Evolutionary conservation across 1,139 yeast genomes (phyloP).

Genomic region (Saccharomyces hybrid): DNA sequence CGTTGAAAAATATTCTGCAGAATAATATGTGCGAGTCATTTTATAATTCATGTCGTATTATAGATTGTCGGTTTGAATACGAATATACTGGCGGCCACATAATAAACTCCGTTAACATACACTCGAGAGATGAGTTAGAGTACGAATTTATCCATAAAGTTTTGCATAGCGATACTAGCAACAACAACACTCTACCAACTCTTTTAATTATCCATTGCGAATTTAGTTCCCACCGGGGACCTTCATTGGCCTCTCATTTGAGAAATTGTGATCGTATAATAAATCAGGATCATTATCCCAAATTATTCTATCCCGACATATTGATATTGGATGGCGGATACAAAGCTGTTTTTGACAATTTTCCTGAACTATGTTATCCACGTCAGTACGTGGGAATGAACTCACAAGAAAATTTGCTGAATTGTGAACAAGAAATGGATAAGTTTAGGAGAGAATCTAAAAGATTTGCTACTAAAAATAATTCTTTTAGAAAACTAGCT

Average conservation of each 20-base stretch:
- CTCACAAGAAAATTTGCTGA: constrained; percentile 55
- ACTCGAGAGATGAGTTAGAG: constrained; percentile 54
- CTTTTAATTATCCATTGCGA: constrained; percentile 88
- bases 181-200: constrained; percentile 29
- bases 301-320: constrained; percentile 77
- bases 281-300: constrained; percentile 72
- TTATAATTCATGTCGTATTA: constrained; percentile 55
- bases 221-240: constrained; percentile 87
- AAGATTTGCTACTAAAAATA: constrained; percentile 35
- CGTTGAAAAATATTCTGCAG: constrained; percentile 55
- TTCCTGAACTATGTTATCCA: constrained; percentile 51
- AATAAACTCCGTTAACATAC: constrained; percentile 69
- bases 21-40: constrained; percentile 44
- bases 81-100: constrained; percentile 93
- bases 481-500: constrained; percentile 18
- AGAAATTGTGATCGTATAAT: constrained; percentile 73
- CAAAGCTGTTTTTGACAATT: constrained; percentile 57
- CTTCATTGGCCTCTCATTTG: constrained; percentile 80
- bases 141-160: constrained; percentile 15
- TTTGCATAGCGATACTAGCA: background rate
- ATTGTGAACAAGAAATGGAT: constrained; percentile 67
- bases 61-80: constrained; percentile 90
- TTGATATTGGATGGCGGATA: constrained; percentile 89
- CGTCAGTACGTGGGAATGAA: constrained; percentile 83
- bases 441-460: constrained; percentile 57